A percentile compares a stretch with the other conserved stretches of the same genome.
phyloP scores from a whole-genome alignment of 1,139 yeast species.

The Kodamaea arcana region DNA sequence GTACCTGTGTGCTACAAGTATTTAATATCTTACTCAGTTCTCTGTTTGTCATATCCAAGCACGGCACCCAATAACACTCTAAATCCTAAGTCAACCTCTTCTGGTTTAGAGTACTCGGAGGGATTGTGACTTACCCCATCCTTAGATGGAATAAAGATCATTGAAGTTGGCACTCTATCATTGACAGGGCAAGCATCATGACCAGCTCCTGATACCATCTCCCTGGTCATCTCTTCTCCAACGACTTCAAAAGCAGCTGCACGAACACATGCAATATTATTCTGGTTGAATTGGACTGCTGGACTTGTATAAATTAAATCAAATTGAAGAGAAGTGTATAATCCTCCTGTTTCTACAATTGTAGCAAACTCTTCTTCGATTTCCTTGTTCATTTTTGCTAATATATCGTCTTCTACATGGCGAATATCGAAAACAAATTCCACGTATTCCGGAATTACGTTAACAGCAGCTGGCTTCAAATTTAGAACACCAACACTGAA shows the following conservation, averaged over 20 bases:
- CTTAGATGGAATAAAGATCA: slow-evolving; percentile 69
- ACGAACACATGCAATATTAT: slow-evolving; percentile 47
- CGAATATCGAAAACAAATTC: slow-evolving; percentile 56
- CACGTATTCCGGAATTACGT: slow-evolving; percentile 63
- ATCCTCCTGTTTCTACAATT: slow-evolving; percentile 24
- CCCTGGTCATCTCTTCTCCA: slow-evolving; percentile 38
- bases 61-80: slow-evolving; percentile 56
- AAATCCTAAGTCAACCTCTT: slow-evolving; percentile 58
- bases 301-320: slow-evolving; percentile 43
- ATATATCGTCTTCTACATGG: slow-evolving; percentile 46
- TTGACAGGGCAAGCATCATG: slow-evolving; percentile 67
- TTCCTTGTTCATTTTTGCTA: slow-evolving; percentile 37
- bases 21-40: slow-evolving; percentile 6
- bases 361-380: slow-evolving; percentile 32
- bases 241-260: slow-evolving; percentile 49
- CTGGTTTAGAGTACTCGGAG: slow-evolving; percentile 60
- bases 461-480: slow-evolving; percentile 56
- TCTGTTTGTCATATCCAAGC: slow-evolving; percentile 43
- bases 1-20: no score
- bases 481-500: slow-evolving; percentile 58
- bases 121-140: slow-evolving; percentile 73
- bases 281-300: slow-evolving; percentile 54
- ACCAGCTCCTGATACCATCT: slow-evolving; percentile 66
- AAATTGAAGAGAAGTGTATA: slow-evolving; percentile 28
- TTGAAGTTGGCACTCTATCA: slow-evolving; percentile 58